Percentiles rank a stretch among this genome's conserved stretches.
These are phyloP conservation scores for Lentinula aciculospora DNA, from an alignment of 768 basidiomycete genomes.

Conservation along the genomic window DNA sequence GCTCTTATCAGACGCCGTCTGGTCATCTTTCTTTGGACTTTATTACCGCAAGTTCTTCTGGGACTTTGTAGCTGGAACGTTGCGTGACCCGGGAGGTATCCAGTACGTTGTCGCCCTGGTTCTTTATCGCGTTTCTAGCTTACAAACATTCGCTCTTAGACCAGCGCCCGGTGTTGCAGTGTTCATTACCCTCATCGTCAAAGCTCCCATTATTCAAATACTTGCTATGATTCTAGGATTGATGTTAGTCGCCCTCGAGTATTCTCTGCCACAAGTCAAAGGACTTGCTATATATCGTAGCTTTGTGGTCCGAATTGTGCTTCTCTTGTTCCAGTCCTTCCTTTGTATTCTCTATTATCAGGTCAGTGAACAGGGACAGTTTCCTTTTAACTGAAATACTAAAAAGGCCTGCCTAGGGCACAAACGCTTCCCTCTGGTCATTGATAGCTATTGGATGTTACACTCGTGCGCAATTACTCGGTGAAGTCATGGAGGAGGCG, in stretches of 20 bases:
- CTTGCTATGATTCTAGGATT: constrained; percentile 57
- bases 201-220: constrained; percentile 69
- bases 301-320: constrained; percentile 52
- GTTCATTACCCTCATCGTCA: constrained; percentile 75
- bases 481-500: constrained; percentile 65
- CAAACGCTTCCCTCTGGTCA: constrained; percentile 79
- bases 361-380: constrained; percentile 30
- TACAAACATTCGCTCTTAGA: constrained; percentile 26
- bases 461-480: constrained; percentile 53
- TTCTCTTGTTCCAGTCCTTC: constrained; percentile 60
- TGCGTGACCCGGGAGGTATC: constrained; percentile 73
- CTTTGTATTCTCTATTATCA: constrained; percentile 72
- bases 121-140: background rate
- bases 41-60: constrained; percentile 94
- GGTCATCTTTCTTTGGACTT: constrained; percentile 78
- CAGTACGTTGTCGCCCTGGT: constrained; percentile 47
- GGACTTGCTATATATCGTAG: constrained; percentile 58
- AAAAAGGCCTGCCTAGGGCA: constrained; percentile 49
- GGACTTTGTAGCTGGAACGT: constrained; percentile 83
- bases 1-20: constrained; percentile 56
- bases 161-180: constrained; percentile 53
- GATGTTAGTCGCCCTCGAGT: constrained; percentile 61
- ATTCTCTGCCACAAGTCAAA: constrained; percentile 58
- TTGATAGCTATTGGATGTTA: constrained; percentile 68
- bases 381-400: background rate